Percentiles rank a stretch among this genome's conserved stretches.
Evolutionary conservation across 192 early-diverging fungal species (phyloP).

Genomic region (Backusella sp.): DNA sequence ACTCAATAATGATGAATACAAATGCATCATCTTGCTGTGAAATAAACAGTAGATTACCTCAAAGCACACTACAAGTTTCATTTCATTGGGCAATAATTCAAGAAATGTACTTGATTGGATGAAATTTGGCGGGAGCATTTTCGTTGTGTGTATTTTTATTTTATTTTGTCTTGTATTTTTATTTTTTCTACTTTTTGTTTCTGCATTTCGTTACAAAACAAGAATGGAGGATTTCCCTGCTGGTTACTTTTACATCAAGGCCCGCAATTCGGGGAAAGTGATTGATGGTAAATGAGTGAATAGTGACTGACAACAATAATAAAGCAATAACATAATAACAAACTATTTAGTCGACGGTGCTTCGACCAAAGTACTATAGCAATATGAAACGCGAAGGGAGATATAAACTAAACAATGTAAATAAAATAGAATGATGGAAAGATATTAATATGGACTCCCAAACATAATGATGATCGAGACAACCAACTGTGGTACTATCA

Average conservation of each 20-base stretch:
- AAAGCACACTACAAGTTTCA: background rate
- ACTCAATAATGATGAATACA: no score
- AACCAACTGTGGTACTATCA: conserved; percentile 35
- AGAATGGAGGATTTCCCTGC: conserved; percentile 30
- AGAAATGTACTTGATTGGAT: background rate
- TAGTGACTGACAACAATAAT: background rate
- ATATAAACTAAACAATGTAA: background rate
- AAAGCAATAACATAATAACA: background rate
- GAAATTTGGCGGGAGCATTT: background rate
- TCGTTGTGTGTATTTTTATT: no score
- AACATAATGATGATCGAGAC: conserved; percentile 31
- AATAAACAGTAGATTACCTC: no score
- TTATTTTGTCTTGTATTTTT: background rate
- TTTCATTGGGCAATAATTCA: background rate
- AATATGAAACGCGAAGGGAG: background rate
- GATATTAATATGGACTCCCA: conserved; percentile 34
- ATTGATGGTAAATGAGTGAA: conserved; percentile 18
- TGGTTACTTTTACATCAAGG: conserved; percentile 38
- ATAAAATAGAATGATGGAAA: conserved; percentile 26
- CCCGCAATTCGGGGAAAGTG: conserved; percentile 28
- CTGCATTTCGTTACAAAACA: background rate
- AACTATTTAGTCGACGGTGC: conserved; percentile 24
- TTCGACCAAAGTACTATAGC: conserved; percentile 21
- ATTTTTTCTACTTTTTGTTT: background rate
- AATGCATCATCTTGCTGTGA: no score